Base-by-base conservation (phyloP, 768 basidiomycete genomes). In the Termitomyces heimii region DNA sequence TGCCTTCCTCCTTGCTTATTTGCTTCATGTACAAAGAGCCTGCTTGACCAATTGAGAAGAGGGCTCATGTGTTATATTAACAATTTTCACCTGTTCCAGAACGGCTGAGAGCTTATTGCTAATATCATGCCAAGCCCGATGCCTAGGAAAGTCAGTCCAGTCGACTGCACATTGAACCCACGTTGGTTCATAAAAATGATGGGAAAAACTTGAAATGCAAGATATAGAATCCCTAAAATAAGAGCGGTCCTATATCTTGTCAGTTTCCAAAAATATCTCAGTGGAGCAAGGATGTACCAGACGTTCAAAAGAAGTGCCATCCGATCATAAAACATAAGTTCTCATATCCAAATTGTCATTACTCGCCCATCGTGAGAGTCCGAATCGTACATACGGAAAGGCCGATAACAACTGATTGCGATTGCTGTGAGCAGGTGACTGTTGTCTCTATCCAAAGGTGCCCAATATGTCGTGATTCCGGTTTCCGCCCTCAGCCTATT, bases 261-360 rank as follows among this genome's bases (percentile, higher is more conserved):
- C 18, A 46, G 46, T 22, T 8, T 18, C 10, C 8, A 20, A 29
- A 46, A 29, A 43, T 35, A 26, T 34, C 39, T 29, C 32, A 5
- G 22, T 18, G 0, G 16, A 47, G 32, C 13, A 31, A 54, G 22
- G 42, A 65, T 77, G 3, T 67, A 86, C 91, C 90, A 92, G 14
- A 80, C 67, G 66, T 90, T 79, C 9, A 93, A 74, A 5, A 86
- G 69, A 4, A 92, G 74, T 0, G 86, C 86, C 89, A 92, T 93
- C n/a, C 80, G 76, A 62, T 94, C 88, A 49, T 75, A 80, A 0
- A 81, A 42, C 5, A 89, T 70, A 6, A 91, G 71, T 66, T 84
- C 87, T 88, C 57, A 35, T 18, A 9, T 6, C 10, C 0, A 18
- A 3, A 26, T 26, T 12, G 13, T 51, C 35, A 37, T 18, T 26